Base-by-base conservation (phyloP, 2,329 filamentous ascomycete species). In the Aureobasidium uvarum region DNA sequence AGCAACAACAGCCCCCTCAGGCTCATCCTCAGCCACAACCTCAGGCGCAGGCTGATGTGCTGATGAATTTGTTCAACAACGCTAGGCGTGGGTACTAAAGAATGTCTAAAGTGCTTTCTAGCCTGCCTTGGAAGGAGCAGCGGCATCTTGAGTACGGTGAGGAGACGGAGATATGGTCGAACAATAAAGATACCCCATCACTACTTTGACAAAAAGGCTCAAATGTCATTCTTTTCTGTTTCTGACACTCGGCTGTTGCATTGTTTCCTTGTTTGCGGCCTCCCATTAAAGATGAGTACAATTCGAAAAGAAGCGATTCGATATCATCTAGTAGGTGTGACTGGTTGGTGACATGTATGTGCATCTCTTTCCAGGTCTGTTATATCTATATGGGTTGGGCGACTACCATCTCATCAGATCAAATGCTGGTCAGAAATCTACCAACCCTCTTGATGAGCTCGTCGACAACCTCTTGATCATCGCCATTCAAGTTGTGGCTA, bases 371-470 rank as follows among this genome's bases (percentile, higher is more conserved):
- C 8, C 33, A 36, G 3, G 1, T 36, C 33, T 36, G 33, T 36
- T 8, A 13, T 25, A 25, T 25, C 25, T 25, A 5, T 36, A 3
- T 13, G 33, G 10, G 10, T 36, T 36, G 33, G 33, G 11, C 33
- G 10, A 36, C 33, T 13, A 36, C 10, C 33, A 11, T 41, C 14
- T 18, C 6, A 18, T 18, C 16, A 41, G 6, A 41, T 33, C 28
- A 58, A 14, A 58, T 20, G 23, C 7, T 41, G 3, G 8, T 43
- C 39, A 68, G 38, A 25, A 85, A 88, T 1, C 76, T 76, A 5
- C 78, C 69, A 2, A 87, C 83, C 67, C 82, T 80, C 52, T 73
- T 71, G 13, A 84, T 78, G 64, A 88, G 72, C 67, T 82, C 81
- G 48, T 74, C 68, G 5, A 84, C 77, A 56, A 84, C 77, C 58